Evolutionary conservation across 78 protist genomes (phyloP), one percentile per base, ranked within the genome.

Genomic region (Mastigamoeba balamuthi): DNA sequence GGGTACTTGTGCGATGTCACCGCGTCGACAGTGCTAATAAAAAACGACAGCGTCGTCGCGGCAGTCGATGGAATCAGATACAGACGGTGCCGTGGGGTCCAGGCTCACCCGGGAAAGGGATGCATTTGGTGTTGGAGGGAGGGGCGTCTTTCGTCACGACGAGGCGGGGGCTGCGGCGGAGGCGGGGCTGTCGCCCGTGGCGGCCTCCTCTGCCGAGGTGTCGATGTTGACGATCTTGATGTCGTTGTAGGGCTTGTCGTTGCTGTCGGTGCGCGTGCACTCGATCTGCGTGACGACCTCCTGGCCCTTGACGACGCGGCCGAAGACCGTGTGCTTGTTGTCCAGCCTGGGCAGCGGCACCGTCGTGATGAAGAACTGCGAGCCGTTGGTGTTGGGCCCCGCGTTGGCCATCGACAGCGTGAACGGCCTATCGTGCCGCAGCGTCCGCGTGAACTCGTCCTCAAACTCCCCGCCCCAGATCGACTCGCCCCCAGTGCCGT

Each of bases 271-370:
- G 69, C 70, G 69, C 58, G 66, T 91, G 23, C 58, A 69, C 78
- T 87, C 94, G 41, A 95, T 94, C 3, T 17, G 66, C 30, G 39
- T 23, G 8, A 95, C 95, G 4, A 78, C 88, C 8, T 93, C 97
- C 81, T 77, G 76, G 23, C 97, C 97, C n/a, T 69, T 65, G 28
- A 44, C 48, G 17, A 95, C 95, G 17, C 95, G 75, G 28, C 98
- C 99, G 63, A 96, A 96, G 33, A 96, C 93, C 0, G 98, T 95
- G 78, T 96, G 98, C 74, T 95, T 95, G 72, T 84, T 74, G 81
- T 96, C 98, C 42, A 96, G 90, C 82, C 93, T 77, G 1, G 97
- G 85, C 37, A 76, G 42, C 9, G 86, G 78, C 0, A 76, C 92
- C 0, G 91, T 75, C 1, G 95, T 94, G 69, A 94, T 92, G 72